Conservation (phyloP, 1,284 basidiomycete genomes). For the Porodaedalea pini region DNA sequence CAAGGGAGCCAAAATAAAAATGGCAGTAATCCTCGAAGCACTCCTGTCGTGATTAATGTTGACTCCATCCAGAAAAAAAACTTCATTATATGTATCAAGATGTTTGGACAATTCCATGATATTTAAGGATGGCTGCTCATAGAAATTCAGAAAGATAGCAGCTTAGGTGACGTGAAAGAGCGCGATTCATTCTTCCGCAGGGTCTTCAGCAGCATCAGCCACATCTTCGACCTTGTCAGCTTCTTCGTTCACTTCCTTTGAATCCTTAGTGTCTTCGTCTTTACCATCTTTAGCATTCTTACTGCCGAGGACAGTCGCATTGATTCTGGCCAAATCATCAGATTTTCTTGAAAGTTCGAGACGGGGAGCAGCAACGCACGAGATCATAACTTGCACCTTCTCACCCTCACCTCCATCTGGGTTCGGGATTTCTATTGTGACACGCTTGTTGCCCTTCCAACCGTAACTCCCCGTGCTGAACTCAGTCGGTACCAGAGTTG, state of each 20-base stretch:
- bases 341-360: slow-evolving; percentile 1
- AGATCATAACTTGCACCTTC: slow-evolving; percentile 71
- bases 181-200: background rate
- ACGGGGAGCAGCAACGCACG: slow-evolving; percentile 43
- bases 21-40: too few species aligned
- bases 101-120: too few species aligned
- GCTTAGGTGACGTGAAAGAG: too few species aligned
- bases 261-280: slow-evolving; percentile 32
- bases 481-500: slow-evolving; percentile 52
- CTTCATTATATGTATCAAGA: too few species aligned
- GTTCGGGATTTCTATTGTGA: slow-evolving; percentile 59
- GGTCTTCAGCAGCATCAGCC: slow-evolving; percentile 6
- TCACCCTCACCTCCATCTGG: slow-evolving; percentile 51
- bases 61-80: too few species aligned
- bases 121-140: too few species aligned
- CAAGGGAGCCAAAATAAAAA: too few species aligned
- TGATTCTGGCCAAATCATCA: slow-evolving; percentile 46
- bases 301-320: slow-evolving; percentile 73
- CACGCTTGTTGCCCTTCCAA: slow-evolving; percentile 72
- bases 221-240: background rate
- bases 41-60: too few species aligned
- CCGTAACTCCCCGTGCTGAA: slow-evolving; percentile 76
- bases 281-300: slow-evolving; percentile 50
- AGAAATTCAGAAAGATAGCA: too few species aligned
- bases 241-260: slow-evolving; percentile 21